phyloP scores from a whole-genome alignment of 129 eudicot species.

The Centaurea solstitialis region DNA sequence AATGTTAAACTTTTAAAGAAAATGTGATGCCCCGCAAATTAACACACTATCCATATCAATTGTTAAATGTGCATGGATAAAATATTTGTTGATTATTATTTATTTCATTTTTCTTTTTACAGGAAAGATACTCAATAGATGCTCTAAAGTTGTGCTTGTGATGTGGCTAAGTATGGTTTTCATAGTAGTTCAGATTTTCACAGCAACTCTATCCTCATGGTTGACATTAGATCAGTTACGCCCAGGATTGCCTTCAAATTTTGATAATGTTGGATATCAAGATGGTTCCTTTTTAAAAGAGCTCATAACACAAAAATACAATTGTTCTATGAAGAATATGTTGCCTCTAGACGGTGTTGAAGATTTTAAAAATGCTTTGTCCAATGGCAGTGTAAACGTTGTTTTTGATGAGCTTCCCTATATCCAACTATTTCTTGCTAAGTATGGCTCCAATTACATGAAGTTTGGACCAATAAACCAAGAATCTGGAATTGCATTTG shows the following conservation, averaged over 20 bases:
- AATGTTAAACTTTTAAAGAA: no score
- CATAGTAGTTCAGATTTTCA: slow-evolving; percentile 21
- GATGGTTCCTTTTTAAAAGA: slow-evolving; percentile 5
- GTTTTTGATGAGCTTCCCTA: slow-evolving; percentile 18
- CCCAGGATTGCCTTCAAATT: slow-evolving; percentile 5
- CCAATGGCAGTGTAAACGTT: slow-evolving; percentile 4
- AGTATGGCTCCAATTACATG: slow-evolving; percentile 17
- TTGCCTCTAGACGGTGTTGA: slow-evolving; percentile 6
- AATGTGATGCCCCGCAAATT: background rate
- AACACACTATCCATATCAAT: background rate
- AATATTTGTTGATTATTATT: background rate
- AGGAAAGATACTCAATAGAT: slow-evolving; percentile 17
- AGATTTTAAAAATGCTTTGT: slow-evolving; percentile 26
- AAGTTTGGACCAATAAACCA: slow-evolving; percentile 30
- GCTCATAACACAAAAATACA: background rate
- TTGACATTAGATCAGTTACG: slow-evolving; percentile 15
- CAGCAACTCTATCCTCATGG: slow-evolving; percentile 25
- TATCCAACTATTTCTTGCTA: slow-evolving; percentile 23
- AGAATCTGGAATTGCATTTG: slow-evolving; percentile 30
- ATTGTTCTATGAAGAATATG: background rate
- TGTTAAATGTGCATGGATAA: no score
- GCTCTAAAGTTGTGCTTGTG: slow-evolving; percentile 4
- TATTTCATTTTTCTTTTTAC: background rate
- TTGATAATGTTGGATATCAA: slow-evolving; percentile 12
- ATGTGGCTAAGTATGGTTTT: slow-evolving; percentile 23